Percentiles rank a stretch among this genome's conserved stretches.
phyloP scores from a whole-genome alignment of 2,329 filamentous ascomycete genomes.

The Amauroascus verrucosus region DNA sequence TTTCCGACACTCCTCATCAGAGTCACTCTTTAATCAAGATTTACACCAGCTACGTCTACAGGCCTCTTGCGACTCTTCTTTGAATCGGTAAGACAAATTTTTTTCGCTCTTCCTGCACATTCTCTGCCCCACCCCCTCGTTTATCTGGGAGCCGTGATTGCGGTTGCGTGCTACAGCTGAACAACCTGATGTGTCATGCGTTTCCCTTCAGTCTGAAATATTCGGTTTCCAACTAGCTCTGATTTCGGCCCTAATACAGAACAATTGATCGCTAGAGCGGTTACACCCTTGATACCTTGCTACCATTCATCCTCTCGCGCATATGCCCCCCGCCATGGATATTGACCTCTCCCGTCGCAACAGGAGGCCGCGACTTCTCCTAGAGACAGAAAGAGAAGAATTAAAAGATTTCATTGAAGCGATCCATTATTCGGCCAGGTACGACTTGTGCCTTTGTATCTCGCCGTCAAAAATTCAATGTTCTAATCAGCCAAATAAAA shows the following conservation, averaged over 20 bases:
- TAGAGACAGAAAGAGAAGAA: conserved; percentile 68
- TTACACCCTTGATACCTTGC: background rate
- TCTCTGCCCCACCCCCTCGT: background rate
- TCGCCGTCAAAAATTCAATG: too few species aligned
- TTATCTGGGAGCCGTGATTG: background rate
- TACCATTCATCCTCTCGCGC: background rate
- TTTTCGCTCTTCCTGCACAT: background rate
- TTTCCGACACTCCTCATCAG: too few species aligned
- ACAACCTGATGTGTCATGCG: too few species aligned
- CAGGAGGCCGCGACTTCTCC: conserved; percentile 67
- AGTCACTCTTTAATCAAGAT: background rate
- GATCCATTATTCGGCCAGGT: conserved; percentile 94
- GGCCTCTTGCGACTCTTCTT: background rate
- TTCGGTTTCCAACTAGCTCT: background rate
- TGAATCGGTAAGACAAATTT: background rate
- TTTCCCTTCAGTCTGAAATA: background rate
- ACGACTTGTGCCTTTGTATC: conserved; percentile 24
- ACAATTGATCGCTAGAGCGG: background rate
- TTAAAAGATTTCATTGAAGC: conserved; percentile 85
- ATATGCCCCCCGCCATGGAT: conserved; percentile 29
- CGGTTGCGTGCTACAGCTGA: too few species aligned
- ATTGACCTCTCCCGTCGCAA: conserved; percentile 83
- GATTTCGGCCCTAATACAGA: background rate
- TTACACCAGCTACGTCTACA: background rate
- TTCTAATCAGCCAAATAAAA: conserved; percentile 10